Conservation (phyloP, 768 basidiomycete species). For the Kwoniella dejecticola region DNA sequence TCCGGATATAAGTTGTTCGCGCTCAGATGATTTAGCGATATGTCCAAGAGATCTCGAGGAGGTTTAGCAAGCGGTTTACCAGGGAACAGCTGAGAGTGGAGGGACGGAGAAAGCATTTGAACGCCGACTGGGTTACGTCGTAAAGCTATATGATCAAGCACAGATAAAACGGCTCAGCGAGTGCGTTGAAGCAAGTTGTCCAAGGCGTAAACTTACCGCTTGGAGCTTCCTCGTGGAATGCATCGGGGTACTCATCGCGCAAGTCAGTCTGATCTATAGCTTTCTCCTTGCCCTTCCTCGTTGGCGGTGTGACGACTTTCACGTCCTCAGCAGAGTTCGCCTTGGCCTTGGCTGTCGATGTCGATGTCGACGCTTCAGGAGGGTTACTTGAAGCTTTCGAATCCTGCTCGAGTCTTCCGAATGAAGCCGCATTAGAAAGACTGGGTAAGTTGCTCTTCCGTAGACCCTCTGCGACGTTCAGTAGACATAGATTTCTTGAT, state of each 20-base stretch:
- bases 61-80: slow-evolving; percentile 63
- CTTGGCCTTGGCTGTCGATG: too few relatives aligned
- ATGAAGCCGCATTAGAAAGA: slow-evolving; percentile 4
- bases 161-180: neutral
- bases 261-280: slow-evolving; percentile 1
- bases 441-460: neutral
- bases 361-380: too few relatives aligned
- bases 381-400: too few relatives aligned
- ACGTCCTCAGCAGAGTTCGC: neutral
- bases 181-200: neutral
- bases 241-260: too few relatives aligned
- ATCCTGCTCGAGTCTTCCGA: slow-evolving; percentile 1
- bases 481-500: too few relatives aligned
- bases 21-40: slow-evolving; percentile 77
- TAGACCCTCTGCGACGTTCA: neutral
- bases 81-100: slow-evolving; percentile 79
- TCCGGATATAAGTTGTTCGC: slow-evolving; percentile 77
- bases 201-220: neutral
- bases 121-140: slow-evolving; percentile 84
- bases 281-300: slow-evolving; percentile 31
- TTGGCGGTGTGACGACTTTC: neutral
- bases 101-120: slow-evolving; percentile 77
- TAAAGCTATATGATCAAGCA: slow-evolving; percentile 3
- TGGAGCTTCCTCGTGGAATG: too few relatives aligned
- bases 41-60: slow-evolving; percentile 65